Evolutionary conservation across 1,284 basidiomycete species (phyloP), one percentile per base, ranked within the genome.

Genomic region (Trametes hirsuta): DNA sequence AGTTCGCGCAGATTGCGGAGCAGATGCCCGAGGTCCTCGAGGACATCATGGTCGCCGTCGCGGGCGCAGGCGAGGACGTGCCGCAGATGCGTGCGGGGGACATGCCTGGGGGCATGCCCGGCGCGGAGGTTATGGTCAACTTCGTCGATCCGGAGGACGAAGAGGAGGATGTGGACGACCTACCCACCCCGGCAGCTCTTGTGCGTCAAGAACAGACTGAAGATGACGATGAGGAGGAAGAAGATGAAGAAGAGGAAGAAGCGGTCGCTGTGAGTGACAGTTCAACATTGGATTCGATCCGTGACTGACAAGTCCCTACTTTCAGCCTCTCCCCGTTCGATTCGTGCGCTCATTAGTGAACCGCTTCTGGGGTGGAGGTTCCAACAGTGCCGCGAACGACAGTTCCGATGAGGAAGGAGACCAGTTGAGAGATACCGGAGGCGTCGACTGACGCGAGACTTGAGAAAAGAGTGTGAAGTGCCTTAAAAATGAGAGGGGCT

Each of bases 271-370:
- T 85, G 65, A 73, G 82, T 73, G 18, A 11, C 11, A 4, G 18
- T 24, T 51, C 6, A 48, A 18, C 1, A 12, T 6, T 39, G 3
- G 6, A 14, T 25, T 15, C 10, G 9, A 6, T 14, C 21, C 14
- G 14, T 53, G 47, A 42, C 25, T 63, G 41, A 39, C 55, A n/a
- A 48, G 14, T 52, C 24, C 12, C 30, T 46, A 51, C 41, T 40
- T 53, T 5, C 22, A 90, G 87, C 79, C 85, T 4, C 74, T 90
- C 66, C 87, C 86, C 6, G 72, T 85, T 35, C 82, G 87, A 4
- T 69, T 87, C n/a, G 71, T 90, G 15, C 79, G 85, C 12, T 86
- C 85, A 66, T 71, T 90, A 11, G 67, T 90, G 51, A 81, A 80
- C 58, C 75, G 86, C 9, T 80, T 91, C 65, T 90, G 86, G 84